A percentile compares a stretch with the other conserved stretches of the same genome.
phyloP scores from a whole-genome alignment of 441 rosid species.

The Corymbia calophylla region DNA sequence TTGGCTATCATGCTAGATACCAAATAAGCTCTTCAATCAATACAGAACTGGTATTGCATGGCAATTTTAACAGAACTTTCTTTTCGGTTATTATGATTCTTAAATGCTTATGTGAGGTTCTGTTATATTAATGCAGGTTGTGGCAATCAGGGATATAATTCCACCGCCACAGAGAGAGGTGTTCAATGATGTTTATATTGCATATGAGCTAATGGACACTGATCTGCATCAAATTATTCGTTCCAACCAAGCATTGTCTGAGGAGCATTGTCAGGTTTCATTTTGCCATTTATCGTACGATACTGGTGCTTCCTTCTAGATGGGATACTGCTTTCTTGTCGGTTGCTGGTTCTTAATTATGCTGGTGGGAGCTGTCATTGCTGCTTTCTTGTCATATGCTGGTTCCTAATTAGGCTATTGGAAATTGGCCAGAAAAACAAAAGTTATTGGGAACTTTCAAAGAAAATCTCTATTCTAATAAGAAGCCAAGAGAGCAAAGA shows the following conservation, averaged over 20 bases:
- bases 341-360: background rate
- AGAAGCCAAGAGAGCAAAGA: background rate
- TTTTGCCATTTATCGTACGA: background rate
- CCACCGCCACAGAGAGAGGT: conserved; percentile 65
- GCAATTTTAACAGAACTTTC: background rate
- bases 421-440: background rate
- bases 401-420: background rate
- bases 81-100: background rate
- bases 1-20: background rate
- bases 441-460: background rate
- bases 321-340: background rate
- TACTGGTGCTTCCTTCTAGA: background rate
- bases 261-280: conserved; percentile 70
- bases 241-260: conserved; percentile 45
- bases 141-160: conserved; percentile 80
- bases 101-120: background rate
- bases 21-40: background rate
- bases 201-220: conserved; percentile 76
- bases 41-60: background rate
- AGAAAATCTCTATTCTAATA: background rate
- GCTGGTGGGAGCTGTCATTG: background rate
- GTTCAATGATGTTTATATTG: conserved; percentile 81
- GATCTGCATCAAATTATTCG: conserved; percentile 57
- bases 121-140: conserved; percentile 39
- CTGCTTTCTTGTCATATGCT: background rate